phyloP scores from a whole-genome alignment of 202 grass and related monocot species.

The Tripidium arundinaceum region DNA sequence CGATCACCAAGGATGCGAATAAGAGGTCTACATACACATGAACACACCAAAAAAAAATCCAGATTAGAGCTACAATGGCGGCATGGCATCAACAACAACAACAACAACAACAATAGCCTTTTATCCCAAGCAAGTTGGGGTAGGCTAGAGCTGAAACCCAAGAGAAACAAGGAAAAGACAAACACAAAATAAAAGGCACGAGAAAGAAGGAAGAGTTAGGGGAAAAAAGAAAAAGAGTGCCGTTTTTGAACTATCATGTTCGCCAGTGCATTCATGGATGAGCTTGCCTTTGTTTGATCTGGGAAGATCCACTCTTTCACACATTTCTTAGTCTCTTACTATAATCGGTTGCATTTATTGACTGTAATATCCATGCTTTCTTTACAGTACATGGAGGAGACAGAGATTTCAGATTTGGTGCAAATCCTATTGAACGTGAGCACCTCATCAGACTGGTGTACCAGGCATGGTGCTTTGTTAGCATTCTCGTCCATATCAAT shows the following conservation, averaged over 20 bases:
- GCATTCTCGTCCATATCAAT: slow-evolving; percentile 67
- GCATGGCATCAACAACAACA: too few relatives aligned
- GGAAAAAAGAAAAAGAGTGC: not conserved
- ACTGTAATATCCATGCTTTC: slow-evolving; percentile 20
- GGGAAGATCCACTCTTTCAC: slow-evolving; percentile 4
- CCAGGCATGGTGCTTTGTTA: slow-evolving; percentile 80
- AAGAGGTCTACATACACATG: slow-evolving; percentile 59
- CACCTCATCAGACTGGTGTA: slow-evolving; percentile 65
- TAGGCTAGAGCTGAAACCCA: too few relatives aligned
- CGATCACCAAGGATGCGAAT: slow-evolving; percentile 94
- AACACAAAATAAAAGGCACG: too few relatives aligned
- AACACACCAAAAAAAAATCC: not conserved
- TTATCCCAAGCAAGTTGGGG: too few relatives aligned
- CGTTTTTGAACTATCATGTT: slow-evolving; percentile 7
- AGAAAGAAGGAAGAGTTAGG: too few relatives aligned
- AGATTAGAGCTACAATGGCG: slow-evolving; percentile 6
- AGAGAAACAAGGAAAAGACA: too few relatives aligned
- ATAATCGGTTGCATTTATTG: not conserved
- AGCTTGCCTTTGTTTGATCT: slow-evolving; percentile 10
- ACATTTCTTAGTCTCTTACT: slow-evolving; percentile 7
- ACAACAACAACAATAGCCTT: too few relatives aligned
- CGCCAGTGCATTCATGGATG: not conserved
- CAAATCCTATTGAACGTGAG: slow-evolving; percentile 54
- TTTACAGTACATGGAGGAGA: slow-evolving; percentile 83
- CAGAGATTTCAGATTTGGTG: slow-evolving; percentile 63